Conservation (phyloP, 1,139 yeast species). For the Pichia sp. region DNA sequence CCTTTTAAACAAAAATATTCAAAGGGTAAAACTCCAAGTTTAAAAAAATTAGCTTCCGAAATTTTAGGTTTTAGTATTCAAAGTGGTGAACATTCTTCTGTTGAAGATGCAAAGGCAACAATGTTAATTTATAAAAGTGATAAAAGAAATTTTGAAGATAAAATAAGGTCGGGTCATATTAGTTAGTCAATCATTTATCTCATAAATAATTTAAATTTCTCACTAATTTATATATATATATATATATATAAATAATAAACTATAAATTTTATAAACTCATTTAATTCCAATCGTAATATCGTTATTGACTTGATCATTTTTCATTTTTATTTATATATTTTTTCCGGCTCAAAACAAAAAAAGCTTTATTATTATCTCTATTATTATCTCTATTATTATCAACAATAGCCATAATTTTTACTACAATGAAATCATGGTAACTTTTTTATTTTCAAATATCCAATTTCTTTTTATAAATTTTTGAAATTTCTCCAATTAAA, state of each 20-base stretch:
- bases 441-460: neutral
- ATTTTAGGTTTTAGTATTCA: conserved; percentile 63
- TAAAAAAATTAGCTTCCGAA: conserved; percentile 58
- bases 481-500: conserved; percentile 1
- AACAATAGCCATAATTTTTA: neutral
- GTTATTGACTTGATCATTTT: no score
- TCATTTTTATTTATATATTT: no score
- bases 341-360: no score
- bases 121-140: conserved; percentile 68
- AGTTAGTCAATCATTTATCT: neutral
- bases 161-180: neutral
- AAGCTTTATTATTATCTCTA: no score
- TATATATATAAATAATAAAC: no score
- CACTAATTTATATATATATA: neutral
- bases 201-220: neutral
- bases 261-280: no score
- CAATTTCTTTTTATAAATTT: neutral
- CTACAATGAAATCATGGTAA: no score
- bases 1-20: conserved; percentile 51
- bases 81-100: conserved; percentile 72
- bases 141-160: conserved; percentile 52
- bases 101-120: conserved; percentile 85
- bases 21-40: conserved; percentile 64
- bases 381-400: no score
- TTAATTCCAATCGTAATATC: no score